Evolutionary conservation across 768 basidiomycete genomes (phyloP).

Genomic region (Tremella mesenterica): DNA sequence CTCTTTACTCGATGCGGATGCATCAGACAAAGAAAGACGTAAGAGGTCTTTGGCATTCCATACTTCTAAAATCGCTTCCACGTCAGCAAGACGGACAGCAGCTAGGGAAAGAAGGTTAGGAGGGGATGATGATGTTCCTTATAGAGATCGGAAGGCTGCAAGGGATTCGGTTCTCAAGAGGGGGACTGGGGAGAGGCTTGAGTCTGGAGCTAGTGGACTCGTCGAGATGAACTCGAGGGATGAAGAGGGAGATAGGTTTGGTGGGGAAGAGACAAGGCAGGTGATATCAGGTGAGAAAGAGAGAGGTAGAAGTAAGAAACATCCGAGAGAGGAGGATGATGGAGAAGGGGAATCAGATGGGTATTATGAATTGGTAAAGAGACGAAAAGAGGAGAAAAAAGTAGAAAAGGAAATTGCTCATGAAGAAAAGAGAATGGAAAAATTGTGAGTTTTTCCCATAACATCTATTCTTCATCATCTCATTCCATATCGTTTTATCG

Average conservation of each 20-base stretch:
- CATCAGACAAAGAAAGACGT: constrained; percentile 71
- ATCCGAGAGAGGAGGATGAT: constrained; percentile 15
- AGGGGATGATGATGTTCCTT: constrained; percentile 94
- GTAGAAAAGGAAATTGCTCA: constrained; percentile 72
- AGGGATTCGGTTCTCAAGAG: constrained; percentile 39
- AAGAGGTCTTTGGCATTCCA: constrained; percentile 84
- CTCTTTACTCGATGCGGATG: constrained; percentile 60
- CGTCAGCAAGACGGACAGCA: constrained; percentile 63
- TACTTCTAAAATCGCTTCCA: constrained; percentile 78
- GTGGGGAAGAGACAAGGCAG: too few species aligned
- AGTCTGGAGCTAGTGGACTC: constrained; percentile 40
- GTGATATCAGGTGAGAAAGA: too few species aligned
- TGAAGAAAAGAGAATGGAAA: constrained; percentile 50
- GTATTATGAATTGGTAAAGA: constrained; percentile 86
- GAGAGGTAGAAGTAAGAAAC: constrained; percentile 29
- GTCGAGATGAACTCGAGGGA: constrained; percentile 38
- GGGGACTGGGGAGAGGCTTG: not conserved
- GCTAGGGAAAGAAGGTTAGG: constrained; percentile 63
- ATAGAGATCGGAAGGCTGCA: constrained; percentile 57
- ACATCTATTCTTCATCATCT: not conserved
- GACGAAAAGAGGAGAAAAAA: constrained; percentile 61
- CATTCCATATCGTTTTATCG: not conserved
- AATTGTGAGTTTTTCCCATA: constrained; percentile 19
- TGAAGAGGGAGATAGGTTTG: too few species aligned
- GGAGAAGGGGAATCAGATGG: constrained; percentile 44